A percentile compares a stretch with the other conserved stretches of the same genome.
Evolutionary conservation across 306 rosid genomes (phyloP).

Genomic region (Cucumis sativus): Cucumber_9930_V3 NC_026657.2:11738001-11738500

Average conservation of each 20-base stretch:
- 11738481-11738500: conserved; percentile 89
- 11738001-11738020: conserved; percentile 4
- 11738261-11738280: conserved; percentile 29
- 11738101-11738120: not conserved
- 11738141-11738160: not conserved
- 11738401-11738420: conserved; percentile 87
- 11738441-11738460: conserved; percentile 96
- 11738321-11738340: conserved; percentile 20
- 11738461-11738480: conserved; percentile 89
- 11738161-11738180: not conserved
- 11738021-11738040: conserved; percentile 32
- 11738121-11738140: conserved; percentile 4
- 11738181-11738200: conserved; percentile 35
- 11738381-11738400: conserved; percentile 18
- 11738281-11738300: conserved; percentile 37
- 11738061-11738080: conserved; percentile 29
- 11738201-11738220: conserved; percentile 28
- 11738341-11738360: conserved; percentile 25
- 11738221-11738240: conserved; percentile 31
- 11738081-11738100: conserved; percentile 26
- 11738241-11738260: conserved; percentile 22
- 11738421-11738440: conserved; percentile 93
- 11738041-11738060: conserved; percentile 21
- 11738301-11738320: conserved; percentile 14
- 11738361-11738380: conserved; percentile 20